A percentile compares a stretch with the other conserved stretches of the same genome.
These are phyloP conservation scores for Glycine soja DNA, from an alignment of 306 rosid genomes.

Conservation along the genomic window DNA sequence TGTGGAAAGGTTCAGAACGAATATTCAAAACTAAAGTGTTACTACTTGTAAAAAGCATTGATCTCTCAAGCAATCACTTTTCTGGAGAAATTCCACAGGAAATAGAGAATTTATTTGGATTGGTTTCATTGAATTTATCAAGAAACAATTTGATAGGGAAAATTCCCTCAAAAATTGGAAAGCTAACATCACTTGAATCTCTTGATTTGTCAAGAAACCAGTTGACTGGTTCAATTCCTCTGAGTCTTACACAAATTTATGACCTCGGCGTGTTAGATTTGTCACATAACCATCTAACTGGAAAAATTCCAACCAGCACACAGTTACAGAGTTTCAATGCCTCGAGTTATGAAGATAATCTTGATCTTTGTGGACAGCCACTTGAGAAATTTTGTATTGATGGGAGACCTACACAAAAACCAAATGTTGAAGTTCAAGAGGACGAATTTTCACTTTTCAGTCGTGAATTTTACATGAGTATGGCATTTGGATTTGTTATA, in stretches of 20 bases:
- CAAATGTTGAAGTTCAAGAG: not conserved
- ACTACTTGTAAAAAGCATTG: not conserved
- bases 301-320: constrained; percentile 37
- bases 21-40: not conserved
- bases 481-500: constrained; percentile 5
- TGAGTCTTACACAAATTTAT: constrained; percentile 18
- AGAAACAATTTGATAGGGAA: constrained; percentile 21
- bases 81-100: constrained; percentile 25
- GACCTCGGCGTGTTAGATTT: not conserved
- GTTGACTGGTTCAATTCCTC: not conserved
- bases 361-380: constrained; percentile 39
- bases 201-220: not conserved
- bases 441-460: not conserved
- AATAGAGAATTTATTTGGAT: not conserved
- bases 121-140: constrained; percentile 43
- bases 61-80: not conserved
- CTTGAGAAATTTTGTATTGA: not conserved
- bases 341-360: constrained; percentile 24
- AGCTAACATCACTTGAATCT: not conserved
- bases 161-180: not conserved
- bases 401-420: not conserved
- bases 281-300: constrained; percentile 18
- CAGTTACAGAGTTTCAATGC: constrained; percentile 37
- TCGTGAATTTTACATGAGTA: not conserved
- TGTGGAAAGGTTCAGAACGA: constrained; percentile 41